phyloP scores from a whole-genome alignment of 352 stramenopile genomes.

The Peronosclerospora sorghi region DNA sequence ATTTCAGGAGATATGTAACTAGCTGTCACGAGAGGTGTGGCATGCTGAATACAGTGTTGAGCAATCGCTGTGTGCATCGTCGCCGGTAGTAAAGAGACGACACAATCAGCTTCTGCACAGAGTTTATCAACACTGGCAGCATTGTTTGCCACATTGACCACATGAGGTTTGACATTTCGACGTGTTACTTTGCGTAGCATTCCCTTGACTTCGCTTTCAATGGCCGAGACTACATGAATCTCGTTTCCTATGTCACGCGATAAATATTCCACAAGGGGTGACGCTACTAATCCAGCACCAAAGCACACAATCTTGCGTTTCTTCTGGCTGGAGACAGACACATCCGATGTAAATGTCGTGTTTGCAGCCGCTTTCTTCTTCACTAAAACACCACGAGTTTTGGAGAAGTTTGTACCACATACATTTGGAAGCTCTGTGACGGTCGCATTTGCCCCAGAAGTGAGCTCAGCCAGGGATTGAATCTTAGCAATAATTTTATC shows the following conservation, averaged over 20 bases:
- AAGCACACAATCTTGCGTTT: constrained; percentile 83
- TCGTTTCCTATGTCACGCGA: constrained; percentile 59
- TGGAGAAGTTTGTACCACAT: constrained; percentile 67
- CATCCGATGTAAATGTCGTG: constrained; percentile 20
- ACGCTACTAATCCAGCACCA: constrained; percentile 72
- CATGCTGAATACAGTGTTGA: constrained; percentile 77
- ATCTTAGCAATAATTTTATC: constrained; percentile 84
- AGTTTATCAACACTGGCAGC: constrained; percentile 36
- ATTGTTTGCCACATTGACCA: constrained; percentile 65
- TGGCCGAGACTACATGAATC: constrained; percentile 60
- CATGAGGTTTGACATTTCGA: constrained; percentile 56
- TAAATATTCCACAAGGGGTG: constrained; percentile 81
- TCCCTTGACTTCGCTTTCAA: constrained; percentile 60
- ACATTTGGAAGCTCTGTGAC: constrained; percentile 76
- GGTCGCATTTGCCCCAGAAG: constrained; percentile 73
- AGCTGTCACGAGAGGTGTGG: constrained; percentile 88
- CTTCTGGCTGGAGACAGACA: constrained; percentile 41
- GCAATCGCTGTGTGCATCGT: constrained; percentile 89
- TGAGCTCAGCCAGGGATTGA: constrained; percentile 66
- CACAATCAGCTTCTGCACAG: constrained; percentile 79
- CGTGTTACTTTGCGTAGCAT: constrained; percentile 62
- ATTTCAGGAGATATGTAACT: constrained; percentile 94
- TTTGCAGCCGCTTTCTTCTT: constrained; percentile 45
- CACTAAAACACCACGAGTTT: constrained; percentile 31
- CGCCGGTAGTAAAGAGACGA: constrained; percentile 90